phyloP scores from a whole-genome alignment of 768 basidiomycete species.

The Mycena belliarum region DNA sequence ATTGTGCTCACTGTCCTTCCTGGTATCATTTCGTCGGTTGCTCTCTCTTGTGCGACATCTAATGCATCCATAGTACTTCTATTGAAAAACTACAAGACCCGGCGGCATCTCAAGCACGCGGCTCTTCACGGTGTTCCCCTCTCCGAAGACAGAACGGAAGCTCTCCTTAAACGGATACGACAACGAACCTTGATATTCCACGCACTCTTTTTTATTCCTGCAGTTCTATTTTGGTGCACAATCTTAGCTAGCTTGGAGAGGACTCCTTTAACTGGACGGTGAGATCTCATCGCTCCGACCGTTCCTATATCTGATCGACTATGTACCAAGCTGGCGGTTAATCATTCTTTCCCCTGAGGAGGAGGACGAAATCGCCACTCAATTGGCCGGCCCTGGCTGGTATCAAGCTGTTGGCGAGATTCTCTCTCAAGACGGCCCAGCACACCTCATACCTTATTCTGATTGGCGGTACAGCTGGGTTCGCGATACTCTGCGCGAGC shows the following conservation, averaged over 20 bases:
- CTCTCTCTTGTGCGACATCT: background rate
- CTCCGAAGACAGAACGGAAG: slow-evolving; percentile 54
- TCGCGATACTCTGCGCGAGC: slow-evolving; percentile 67
- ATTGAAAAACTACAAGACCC: slow-evolving; percentile 55
- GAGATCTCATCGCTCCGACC: background rate
- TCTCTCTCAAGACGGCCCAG: slow-evolving; percentile 62
- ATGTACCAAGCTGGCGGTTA: slow-evolving; percentile 75
- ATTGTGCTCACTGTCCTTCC: slow-evolving; percentile 78
- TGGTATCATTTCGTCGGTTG: slow-evolving; percentile 1
- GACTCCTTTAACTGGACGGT: slow-evolving; percentile 88
- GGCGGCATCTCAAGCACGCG: slow-evolving; percentile 50
- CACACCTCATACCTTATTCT: slow-evolving; percentile 61
- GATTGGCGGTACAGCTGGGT: slow-evolving; percentile 97
- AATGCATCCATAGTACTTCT: slow-evolving; percentile 42
- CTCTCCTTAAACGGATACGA: slow-evolving; percentile 49
- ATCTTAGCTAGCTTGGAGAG: slow-evolving; percentile 73
- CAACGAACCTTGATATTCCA: slow-evolving; percentile 51
- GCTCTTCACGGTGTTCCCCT: slow-evolving; percentile 51
- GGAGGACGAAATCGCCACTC: slow-evolving; percentile 84
- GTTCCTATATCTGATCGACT: slow-evolving; percentile 2
- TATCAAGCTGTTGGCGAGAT: slow-evolving; percentile 81
- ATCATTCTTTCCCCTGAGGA: slow-evolving; percentile 92
- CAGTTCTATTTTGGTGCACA: slow-evolving; percentile 63
- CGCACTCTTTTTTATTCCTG: slow-evolving; percentile 60
- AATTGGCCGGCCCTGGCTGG: slow-evolving; percentile 86